Conservation (phyloP, 2,329 filamentous ascomycete genomes). For the Neonectria ditissima region DNA sequence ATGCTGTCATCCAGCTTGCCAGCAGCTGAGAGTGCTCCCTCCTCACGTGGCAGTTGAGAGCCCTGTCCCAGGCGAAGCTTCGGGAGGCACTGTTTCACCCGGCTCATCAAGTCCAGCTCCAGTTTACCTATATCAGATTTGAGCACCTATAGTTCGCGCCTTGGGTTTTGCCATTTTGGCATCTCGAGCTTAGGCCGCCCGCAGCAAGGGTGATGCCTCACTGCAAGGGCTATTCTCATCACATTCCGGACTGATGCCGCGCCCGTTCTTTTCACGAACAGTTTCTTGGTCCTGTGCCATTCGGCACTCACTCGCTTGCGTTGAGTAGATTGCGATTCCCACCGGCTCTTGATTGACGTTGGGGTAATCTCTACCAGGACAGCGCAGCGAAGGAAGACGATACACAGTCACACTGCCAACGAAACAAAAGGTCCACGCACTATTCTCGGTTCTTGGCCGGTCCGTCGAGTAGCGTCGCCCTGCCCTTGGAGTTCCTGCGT, state of each 20-base stretch:
- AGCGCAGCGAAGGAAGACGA: not conserved
- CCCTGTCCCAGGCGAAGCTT: conserved; percentile 13
- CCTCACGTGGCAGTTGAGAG: conserved; percentile 17
- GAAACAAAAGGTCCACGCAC: conserved; percentile 18
- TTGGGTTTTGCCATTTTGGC: not conserved
- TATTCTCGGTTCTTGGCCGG: conserved; percentile 18
- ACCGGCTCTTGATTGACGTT: conserved; percentile 5
- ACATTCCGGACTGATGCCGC: conserved; percentile 19
- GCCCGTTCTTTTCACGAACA: conserved; percentile 7
- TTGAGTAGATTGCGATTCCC: conserved; percentile 11
- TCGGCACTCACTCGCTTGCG: conserved; percentile 15
- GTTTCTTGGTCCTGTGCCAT: conserved; percentile 10
- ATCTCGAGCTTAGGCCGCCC: conserved; percentile 10
- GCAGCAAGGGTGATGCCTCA: conserved; percentile 22
- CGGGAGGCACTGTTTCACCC: conserved; percentile 8
- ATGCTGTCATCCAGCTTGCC: conserved; percentile 15
- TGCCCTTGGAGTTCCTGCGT: conserved; percentile 18
- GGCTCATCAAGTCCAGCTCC: conserved; percentile 10
- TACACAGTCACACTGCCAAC: not conserved
- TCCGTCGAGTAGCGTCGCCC: conserved; percentile 23
- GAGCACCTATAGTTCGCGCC: conserved; percentile 13
- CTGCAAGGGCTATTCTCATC: conserved; percentile 15
- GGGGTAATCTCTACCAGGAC: not conserved
- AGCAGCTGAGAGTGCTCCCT: not conserved
- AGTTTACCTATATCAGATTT: conserved; percentile 22